These are phyloP conservation scores for Guillardia theta DNA, from an alignment of 78 protist species.

Conservation along the genomic window DNA sequence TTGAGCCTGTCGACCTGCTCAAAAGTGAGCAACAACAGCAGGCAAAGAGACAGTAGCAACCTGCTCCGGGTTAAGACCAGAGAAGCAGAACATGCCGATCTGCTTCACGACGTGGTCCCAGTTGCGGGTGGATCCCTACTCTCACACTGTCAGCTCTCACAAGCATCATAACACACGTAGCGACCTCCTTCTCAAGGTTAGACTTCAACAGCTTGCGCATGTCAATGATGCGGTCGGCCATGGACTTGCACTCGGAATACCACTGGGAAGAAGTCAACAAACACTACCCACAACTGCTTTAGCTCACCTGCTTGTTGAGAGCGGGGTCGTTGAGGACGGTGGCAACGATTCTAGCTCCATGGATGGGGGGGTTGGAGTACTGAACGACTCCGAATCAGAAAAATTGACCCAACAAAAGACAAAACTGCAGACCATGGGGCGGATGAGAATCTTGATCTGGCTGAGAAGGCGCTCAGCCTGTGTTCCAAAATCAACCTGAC, in stretches of 20 bases:
- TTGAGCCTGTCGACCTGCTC: conserved; percentile 63
- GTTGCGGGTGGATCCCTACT: conserved; percentile 53
- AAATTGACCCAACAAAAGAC: neutral
- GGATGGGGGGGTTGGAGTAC: conserved; percentile 95
- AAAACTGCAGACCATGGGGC: neutral
- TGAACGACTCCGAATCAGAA: neutral
- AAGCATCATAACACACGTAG: neutral
- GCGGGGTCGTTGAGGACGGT: conserved; percentile 68
- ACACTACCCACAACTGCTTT: too few species aligned
- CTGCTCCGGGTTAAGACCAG: conserved; percentile 75
- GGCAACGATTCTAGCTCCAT: conserved; percentile 94
- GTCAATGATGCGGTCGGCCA: conserved; percentile 71
- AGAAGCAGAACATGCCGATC: conserved; percentile 97
- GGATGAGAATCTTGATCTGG: conserved; percentile 80
- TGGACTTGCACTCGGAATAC: conserved; percentile 69
- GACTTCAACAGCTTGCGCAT: conserved; percentile 73
- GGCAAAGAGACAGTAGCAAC: neutral
- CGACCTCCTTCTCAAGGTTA: neutral
- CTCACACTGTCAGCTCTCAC: neutral
- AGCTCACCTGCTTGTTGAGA: conserved; percentile 61
- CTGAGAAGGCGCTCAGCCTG: conserved; percentile 61
- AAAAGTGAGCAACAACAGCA: neutral
- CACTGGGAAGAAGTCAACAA: too few species aligned
- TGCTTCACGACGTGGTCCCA: conserved; percentile 96
- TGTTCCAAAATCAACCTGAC: too few species aligned